Evolutionary conservation across 352 stramenopile species (phyloP), one percentile per base, ranked within the genome.

Genomic region (Phytophthora rubi): DNA sequence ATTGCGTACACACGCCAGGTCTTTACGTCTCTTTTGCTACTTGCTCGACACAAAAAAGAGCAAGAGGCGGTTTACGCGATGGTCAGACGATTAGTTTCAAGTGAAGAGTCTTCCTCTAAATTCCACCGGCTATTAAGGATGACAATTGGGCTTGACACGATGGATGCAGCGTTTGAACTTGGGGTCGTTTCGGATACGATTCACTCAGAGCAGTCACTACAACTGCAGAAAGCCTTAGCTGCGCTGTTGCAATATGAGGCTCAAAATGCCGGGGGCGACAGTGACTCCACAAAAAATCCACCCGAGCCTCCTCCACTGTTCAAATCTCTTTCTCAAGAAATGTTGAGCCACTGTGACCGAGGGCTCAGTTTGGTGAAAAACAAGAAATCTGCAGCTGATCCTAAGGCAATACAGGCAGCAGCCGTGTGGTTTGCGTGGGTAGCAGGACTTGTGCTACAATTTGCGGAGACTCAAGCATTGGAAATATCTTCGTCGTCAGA

Each of bases 361-460:
- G 60, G 42, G 35, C 10, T 68, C 4, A 51, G 6, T 52, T 68
- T 62, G 2, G 28, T 30, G 18, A 44, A 35, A 16, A 18, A 3
- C 35, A 68, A 74, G 16, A 79, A 76, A 53, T 53, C 8, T 30
- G n/a, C 15, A 2, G 44, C 8, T n/a, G 48, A 71, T 37, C 13
- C 62, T 32, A 23, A 32, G 6, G 15, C n/a, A 10, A 53, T 58
- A 39, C 53, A 59, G 21, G 28, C 57, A 28, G 53, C 60, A 26
- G 73, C 59, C 2, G 42, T 53, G 0, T 88, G 75, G 75, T 67
- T 75, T 33, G 58, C 68, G 21, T 88, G 80, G 80, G 42, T 85
- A 10, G 59, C 49, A 1, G 61, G 54, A 10, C 4, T 86, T 4
- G 56, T 84, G 6, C 13, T 75, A 7, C 23, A 13, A 26, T 63